Evolutionary conservation across 208 protist genomes (phyloP).

Genomic region (Leishmania turanica): DNA sequence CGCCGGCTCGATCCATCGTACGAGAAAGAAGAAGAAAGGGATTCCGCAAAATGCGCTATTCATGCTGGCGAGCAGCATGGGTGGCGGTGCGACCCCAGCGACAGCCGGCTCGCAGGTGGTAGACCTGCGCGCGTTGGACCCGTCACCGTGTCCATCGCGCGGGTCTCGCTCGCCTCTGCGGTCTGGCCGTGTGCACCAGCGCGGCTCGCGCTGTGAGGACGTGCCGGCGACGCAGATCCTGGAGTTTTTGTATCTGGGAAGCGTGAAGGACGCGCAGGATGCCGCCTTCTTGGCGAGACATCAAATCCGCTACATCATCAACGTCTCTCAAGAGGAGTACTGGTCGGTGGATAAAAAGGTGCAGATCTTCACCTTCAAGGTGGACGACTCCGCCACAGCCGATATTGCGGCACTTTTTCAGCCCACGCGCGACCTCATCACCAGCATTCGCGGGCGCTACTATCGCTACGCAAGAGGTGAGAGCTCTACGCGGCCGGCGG

Average conservation of each 20-base stretch:
- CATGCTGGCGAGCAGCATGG: constrained; percentile 12
- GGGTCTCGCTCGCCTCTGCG: background rate
- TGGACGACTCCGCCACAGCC: constrained; percentile 62
- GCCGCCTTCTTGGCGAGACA: constrained; percentile 62
- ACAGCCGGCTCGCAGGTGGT: constrained; percentile 22
- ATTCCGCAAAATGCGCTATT: constrained; percentile 28
- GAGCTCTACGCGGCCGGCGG: constrained; percentile 30
- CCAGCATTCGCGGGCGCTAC: constrained; percentile 51
- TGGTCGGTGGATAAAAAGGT: constrained; percentile 71
- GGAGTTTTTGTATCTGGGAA: constrained; percentile 82
- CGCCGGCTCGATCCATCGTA: background rate
- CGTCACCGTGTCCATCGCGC: constrained; percentile 12
- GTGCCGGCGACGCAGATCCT: constrained; percentile 67
- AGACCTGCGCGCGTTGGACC: constrained; percentile 24
- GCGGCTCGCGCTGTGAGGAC: constrained; percentile 15
- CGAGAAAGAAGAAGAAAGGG: constrained; percentile 19
- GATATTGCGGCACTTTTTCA: constrained; percentile 69
- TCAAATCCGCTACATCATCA: constrained; percentile 79
- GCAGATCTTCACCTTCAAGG: constrained; percentile 66
- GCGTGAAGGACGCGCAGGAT: constrained; percentile 76
- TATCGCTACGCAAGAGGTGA: constrained; percentile 32
- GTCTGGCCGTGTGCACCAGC: background rate
- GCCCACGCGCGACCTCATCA: constrained; percentile 57
- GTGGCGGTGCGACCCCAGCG: constrained; percentile 5
- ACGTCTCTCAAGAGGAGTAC: constrained; percentile 88